Evolutionary conservation across 202 grass and related monocot genomes (phyloP), one percentile per base, ranked within the genome.

Genomic region (Schoenoplectus triqueter): DNA sequence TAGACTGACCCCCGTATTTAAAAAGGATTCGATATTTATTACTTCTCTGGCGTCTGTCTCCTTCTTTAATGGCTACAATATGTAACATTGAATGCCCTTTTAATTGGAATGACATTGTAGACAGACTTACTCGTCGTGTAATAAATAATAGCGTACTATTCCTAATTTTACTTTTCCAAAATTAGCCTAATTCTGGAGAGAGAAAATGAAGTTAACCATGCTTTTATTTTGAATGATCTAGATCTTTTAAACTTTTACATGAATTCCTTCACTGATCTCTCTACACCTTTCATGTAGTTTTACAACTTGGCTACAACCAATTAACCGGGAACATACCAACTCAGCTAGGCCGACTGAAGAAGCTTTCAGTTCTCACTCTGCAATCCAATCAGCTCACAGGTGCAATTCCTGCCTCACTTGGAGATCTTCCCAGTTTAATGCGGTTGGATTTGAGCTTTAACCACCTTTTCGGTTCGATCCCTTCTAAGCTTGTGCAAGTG

Each of bases 371-470:
- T 83, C 90, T 99, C 31, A 91, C 93, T 47, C 62, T 99, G 81
- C 96, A 99, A 86, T 99, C 88, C 7, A 99, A 99, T 84, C 90
- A 86, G 56, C 74, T 99, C 72, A 94, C 81, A 4, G 96, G 96
- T 82, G 96, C 96, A 18, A 94, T 99, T 76, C 96, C 96, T 0
- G 96, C 96, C 20, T 92, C 88, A 18, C 84, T 99, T 6, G 96
- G 89, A 57, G 89, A 91, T 75, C 51, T 99, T 47, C 78, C 87
- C 8, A 89, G 73, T 83, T 80, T 99, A 82, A 87, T 78, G 64
- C 84, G 96, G 61, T 88, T 96, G 69, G 90, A 99, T 83, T 91
- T 99, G 84, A 95, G 93, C 87, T 99, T 92, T 73, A 99, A 99
- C 15, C 71, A 7, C 42, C 84, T 99, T 6, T 96, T 99, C 54